Base-by-base conservation (phyloP, 129 eudicot genomes). In the Deinandra increscens region DNA sequence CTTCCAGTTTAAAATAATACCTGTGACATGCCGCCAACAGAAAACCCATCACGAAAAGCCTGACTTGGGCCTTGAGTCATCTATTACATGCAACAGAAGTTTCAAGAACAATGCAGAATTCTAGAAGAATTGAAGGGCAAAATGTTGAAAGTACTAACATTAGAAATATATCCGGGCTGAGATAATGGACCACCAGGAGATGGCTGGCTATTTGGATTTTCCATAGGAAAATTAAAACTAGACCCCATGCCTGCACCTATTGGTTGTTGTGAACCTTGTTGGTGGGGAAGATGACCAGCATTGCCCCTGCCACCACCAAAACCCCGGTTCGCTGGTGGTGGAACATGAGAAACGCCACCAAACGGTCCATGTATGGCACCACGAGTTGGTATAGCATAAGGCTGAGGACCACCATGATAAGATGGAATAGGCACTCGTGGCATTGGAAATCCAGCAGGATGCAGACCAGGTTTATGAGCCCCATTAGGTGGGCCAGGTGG, bases 21-120 rank as follows among this genome's bases (percentile, higher is more conserved):
- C 96, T 93, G 99, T 62, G 99, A 93, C 97, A 93, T 89, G 84
- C 99, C 92, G 9, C 97, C 90, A 81, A 93, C 85, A 17, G 96
- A 86, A 49, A 86, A 89, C 38, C 98, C 98, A 78, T 93, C 99
- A 69, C 97, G 88, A 60, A 81, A 87, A 54, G 95, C 73, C 65
- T 86, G 98, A 66, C 75, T 77, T 20, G 92, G 88, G 48, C 93
- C 93, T 74, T 88, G 98, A 64, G 91, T 62, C 91, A 86, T 85
- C 95, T 88, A 68, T 56, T 45, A 58, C 53, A 64, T 0, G 31
- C 39, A 68, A 81, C 64, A 46, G 29, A 39, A 19, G 36, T 42
- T 9, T 61, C 33, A 38, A 33, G n/a, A 10, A 66, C 31, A 44
- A 23, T 53, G 8, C 15, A 23, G 17, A 58, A 29, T 6, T 58